phyloP scores from a whole-genome alignment of 176 grass and related monocot species.

The Poa annua region DNA sequence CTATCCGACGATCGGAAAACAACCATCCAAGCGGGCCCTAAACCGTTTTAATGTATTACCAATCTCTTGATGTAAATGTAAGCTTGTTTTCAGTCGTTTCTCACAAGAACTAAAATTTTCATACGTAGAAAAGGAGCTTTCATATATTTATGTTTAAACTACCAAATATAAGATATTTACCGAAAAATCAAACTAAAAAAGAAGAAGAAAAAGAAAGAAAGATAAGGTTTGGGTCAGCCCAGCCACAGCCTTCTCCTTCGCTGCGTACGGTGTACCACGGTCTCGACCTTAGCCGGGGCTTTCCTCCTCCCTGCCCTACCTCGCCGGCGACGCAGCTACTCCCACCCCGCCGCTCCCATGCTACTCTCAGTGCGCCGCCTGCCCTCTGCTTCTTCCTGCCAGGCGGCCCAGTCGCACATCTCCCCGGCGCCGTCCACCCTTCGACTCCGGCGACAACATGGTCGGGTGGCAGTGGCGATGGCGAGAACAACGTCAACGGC shows the following conservation, averaged over 20 bases:
- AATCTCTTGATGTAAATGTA: no score
- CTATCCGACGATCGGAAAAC: no score
- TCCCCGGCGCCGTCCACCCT: neutral
- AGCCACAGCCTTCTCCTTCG: constrained; percentile 13
- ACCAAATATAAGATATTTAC: no score
- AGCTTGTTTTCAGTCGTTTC: no score
- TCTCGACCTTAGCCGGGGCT: neutral
- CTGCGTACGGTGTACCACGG: neutral
- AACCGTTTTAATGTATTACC: no score
- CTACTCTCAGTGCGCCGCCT: constrained; percentile 22
- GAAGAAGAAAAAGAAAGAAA: neutral
- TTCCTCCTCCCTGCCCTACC: neutral
- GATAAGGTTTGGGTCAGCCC: constrained; percentile 25
- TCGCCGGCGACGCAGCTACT: constrained; percentile 4
- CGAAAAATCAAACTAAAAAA: neutral
- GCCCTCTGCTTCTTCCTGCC: neutral
- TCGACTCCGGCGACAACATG: constrained; percentile 17
- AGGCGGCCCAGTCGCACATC: neutral
- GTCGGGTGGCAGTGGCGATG: constrained; percentile 3
- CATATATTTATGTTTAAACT: no score
- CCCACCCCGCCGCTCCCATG: neutral
- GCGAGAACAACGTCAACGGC: constrained; percentile 9
- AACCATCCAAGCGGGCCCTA: no score
- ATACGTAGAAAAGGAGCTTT: no score
- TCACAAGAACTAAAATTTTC: no score